phyloP scores from a whole-genome alignment of 2,329 filamentous ascomycete genomes.

The Lachnellula suecica region DNA sequence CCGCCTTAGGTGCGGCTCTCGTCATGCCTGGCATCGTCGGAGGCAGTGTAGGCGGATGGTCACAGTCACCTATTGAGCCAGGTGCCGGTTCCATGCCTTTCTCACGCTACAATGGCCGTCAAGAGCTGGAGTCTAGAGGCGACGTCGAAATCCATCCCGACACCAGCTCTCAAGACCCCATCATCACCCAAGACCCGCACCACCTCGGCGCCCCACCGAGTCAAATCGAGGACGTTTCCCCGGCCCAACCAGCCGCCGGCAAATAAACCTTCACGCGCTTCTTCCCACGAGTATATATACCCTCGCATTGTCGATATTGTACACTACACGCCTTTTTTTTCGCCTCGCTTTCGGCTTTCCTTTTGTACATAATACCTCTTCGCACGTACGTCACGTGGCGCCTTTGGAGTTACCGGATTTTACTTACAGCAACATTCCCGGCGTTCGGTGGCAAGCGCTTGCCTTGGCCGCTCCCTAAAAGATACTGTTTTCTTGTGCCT shows the following conservation, averaged over 20 bases:
- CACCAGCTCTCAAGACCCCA: constrained; percentile 45
- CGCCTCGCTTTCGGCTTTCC: neutral
- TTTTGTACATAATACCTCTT: constrained; percentile 12
- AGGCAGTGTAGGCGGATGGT: constrained; percentile 75
- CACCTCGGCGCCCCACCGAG: constrained; percentile 26
- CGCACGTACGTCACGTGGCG: neutral
- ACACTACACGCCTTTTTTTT: too few relatives aligned
- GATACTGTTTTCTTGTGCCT: neutral
- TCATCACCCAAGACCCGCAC: constrained; percentile 42
- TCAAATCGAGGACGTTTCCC: constrained; percentile 26
- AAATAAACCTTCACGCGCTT: neutral
- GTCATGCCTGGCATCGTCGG: constrained; percentile 85
- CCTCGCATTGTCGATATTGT: constrained; percentile 11
- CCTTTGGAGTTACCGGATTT: neutral
- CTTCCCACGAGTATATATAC: neutral
- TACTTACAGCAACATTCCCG: neutral
- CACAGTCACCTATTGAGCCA: constrained; percentile 74
- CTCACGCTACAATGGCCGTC: constrained; percentile 24
- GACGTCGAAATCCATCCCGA: constrained; percentile 48
- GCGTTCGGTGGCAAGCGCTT: neutral
- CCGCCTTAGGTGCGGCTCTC: constrained; percentile 70
- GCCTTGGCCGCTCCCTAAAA: neutral
- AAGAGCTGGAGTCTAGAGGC: constrained; percentile 41
- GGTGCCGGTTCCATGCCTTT: constrained; percentile 31
- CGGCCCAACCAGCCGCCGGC: constrained; percentile 11